These are phyloP conservation scores for Tilletia indica DNA, from an alignment of 1,284 basidiomycete genomes.

Conservation along the genomic window DNA sequence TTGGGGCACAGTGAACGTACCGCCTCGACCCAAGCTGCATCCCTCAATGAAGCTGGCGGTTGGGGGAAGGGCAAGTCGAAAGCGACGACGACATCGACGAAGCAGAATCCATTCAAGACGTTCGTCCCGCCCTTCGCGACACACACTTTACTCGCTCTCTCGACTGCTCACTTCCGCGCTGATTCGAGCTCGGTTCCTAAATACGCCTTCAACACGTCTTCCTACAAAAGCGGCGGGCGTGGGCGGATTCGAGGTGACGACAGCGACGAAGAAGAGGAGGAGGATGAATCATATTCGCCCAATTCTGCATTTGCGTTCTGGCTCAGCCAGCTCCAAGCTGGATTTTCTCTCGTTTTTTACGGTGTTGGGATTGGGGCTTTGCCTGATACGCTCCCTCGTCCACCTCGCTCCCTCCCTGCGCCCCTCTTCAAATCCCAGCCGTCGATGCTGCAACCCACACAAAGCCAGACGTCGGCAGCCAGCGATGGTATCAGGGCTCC, in stretches of 20 bases:
- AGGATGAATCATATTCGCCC: background rate
- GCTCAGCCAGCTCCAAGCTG: slow-evolving; percentile 6
- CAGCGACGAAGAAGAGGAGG: too few species aligned
- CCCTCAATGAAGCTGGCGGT: too few species aligned
- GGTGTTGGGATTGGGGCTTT: slow-evolving; percentile 8
- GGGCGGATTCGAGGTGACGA: too few species aligned
- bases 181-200: too few species aligned
- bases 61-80: background rate
- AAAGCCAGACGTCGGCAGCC: too few species aligned
- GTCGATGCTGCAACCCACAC: too few species aligned
- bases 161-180: slow-evolving; percentile 4
- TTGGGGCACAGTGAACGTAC: slow-evolving; percentile 3
- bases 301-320: background rate
- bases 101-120: background rate
- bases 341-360: slow-evolving; percentile 12
- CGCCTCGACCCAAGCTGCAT: background rate
- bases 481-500: too few species aligned
- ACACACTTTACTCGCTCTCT: background rate
- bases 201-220: background rate
- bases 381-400: background rate
- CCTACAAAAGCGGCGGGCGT: too few species aligned
- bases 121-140: slow-evolving; percentile 13
- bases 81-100: too few species aligned
- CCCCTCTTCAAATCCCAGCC: background rate
- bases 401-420: background rate